Conservation (phyloP, 345 rosid genomes). For the Hevea brasiliensis region DNA sequence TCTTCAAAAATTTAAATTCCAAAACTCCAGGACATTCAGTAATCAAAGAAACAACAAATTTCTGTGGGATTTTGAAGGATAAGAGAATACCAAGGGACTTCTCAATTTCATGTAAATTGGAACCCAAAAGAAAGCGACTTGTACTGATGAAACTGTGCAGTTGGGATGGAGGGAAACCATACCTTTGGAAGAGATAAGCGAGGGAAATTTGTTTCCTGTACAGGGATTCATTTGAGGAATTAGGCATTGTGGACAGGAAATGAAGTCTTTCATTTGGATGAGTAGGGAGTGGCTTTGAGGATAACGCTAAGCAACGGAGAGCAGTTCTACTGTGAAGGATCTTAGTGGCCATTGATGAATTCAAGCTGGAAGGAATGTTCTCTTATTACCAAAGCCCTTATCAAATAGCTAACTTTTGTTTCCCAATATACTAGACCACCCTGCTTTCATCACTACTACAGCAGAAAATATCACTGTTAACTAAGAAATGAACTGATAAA, state of each 20-base stretch:
- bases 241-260: conserved; percentile 23
- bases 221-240: conserved; percentile 28
- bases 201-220: conserved; percentile 48
- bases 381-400: no score
- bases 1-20: conserved; percentile 54
- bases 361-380: background rate
- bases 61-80: conserved; percentile 58
- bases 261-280: background rate
- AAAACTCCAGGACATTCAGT: conserved; percentile 64
- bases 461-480: background rate
- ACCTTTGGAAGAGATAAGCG: conserved; percentile 63
- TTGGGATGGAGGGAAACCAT: conserved; percentile 61
- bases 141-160: conserved; percentile 47
- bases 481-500: background rate
- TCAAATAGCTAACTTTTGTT: background rate
- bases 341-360: conserved; percentile 3
- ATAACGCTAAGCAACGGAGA: background rate
- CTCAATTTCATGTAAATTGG: conserved; percentile 46
- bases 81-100: conserved; percentile 52
- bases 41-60: conserved; percentile 48
- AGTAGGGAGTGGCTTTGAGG: conserved; percentile 1
- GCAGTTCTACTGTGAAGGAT: background rate
- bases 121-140: conserved; percentile 43
- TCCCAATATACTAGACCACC: background rate
- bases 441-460: background rate